Percentiles rank a stretch among this genome's conserved stretches.
phyloP scores from a whole-genome alignment of 169 alveolate species.

The Plasmodium reichenowi region DNA sequence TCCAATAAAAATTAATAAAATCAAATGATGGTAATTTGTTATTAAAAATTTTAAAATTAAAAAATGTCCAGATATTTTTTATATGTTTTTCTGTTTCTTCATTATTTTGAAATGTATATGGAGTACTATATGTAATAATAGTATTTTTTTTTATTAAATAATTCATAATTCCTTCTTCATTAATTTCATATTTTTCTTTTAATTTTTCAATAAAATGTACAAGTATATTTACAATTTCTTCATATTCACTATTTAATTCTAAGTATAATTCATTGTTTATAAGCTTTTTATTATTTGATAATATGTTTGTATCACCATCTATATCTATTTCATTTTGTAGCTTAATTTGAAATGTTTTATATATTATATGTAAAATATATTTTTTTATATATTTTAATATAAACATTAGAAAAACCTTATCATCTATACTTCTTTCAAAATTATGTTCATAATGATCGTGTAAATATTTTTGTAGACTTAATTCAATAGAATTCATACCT shows the following conservation, averaged over 20 bases:
- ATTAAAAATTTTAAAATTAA: constrained; percentile 62
- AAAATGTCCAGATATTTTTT: constrained; percentile 64
- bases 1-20: constrained; percentile 46
- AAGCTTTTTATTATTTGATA: constrained; percentile 16
- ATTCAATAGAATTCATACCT: constrained; percentile 36
- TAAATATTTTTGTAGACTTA: constrained; percentile 53
- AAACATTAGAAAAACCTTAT: constrained; percentile 56
- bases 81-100: constrained; percentile 67
- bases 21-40: constrained; percentile 59
- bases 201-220: constrained; percentile 42
- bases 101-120: constrained; percentile 51
- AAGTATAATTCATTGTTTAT: constrained; percentile 24
- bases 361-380: constrained; percentile 51
- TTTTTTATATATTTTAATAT: constrained; percentile 47
- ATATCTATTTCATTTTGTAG: constrained; percentile 58
- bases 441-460: constrained; percentile 39
- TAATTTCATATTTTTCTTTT: constrained; percentile 29
- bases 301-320: constrained; percentile 36
- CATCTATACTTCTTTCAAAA: constrained; percentile 28
- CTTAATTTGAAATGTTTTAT: constrained; percentile 50
- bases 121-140: constrained; percentile 60
- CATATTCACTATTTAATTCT: constrained; percentile 60
- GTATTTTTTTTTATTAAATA: constrained; percentile 24
- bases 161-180: constrained; percentile 27
- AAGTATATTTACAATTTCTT: constrained; percentile 52